A percentile compares a stretch with the other conserved stretches of the same genome.
These are phyloP conservation scores for Ilex aquifolium DNA, from an alignment of 257 asterid species.

Conservation along the genomic window DNA sequence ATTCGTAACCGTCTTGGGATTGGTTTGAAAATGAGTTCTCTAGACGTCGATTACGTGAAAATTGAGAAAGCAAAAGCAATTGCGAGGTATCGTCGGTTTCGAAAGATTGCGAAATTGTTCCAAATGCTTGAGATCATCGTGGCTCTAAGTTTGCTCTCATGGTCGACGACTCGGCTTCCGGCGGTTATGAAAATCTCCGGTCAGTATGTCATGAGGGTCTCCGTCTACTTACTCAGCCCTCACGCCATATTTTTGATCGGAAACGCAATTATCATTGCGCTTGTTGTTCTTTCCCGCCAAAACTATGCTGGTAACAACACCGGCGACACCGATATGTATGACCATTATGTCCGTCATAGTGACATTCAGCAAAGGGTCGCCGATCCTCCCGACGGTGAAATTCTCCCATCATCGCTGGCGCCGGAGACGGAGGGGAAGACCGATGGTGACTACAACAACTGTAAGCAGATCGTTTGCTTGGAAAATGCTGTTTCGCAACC, in stretches of 20 bases:
- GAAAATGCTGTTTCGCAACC: constrained; percentile 11
- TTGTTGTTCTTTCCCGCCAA: constrained; percentile 5
- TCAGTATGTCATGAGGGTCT: neutral
- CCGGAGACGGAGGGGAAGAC: constrained; percentile 4
- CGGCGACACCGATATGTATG: neutral
- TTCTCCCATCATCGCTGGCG: neutral
- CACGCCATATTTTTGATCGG: constrained; percentile 8
- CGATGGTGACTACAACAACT: neutral
- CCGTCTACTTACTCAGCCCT: neutral
- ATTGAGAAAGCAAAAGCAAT: neutral
- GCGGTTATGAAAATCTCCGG: neutral
- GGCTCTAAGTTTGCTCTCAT: neutral
- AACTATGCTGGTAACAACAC: neutral
- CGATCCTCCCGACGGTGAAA: neutral
- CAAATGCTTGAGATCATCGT: neutral
- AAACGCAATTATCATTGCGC: constrained; percentile 1
- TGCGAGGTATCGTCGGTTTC: neutral
- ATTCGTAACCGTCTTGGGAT: neutral
- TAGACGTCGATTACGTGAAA: neutral
- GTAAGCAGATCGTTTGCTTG: constrained; percentile 34
- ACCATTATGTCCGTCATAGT: constrained; percentile 40
- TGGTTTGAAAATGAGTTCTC: no score
- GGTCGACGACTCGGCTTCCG: constrained; percentile 5
- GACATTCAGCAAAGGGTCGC: constrained; percentile 20
- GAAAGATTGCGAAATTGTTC: neutral